Base-by-base conservation (phyloP, 2,329 filamentous ascomycete species). In the Pseudogymnoascus pannorum region DNA sequence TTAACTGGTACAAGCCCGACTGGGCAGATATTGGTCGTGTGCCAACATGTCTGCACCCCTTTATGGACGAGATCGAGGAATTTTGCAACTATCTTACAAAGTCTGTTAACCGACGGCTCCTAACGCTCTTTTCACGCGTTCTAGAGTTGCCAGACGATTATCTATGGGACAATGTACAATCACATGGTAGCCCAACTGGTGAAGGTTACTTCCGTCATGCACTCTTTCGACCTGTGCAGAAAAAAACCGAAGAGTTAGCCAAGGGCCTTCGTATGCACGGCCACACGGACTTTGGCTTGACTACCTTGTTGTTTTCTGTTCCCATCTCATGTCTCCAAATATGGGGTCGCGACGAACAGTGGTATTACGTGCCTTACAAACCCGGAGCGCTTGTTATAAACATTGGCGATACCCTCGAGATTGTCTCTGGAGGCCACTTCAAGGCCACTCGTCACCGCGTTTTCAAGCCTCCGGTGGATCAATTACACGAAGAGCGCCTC, bases 1-100 rank as follows among this genome's bases (percentile, higher is more conserved):
- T 81, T 70, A 81, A 81, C 70, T 81, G 76, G 75, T 81, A 81
- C 70, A 75, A 72, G 22, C 68, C 68, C 1, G 78, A 81, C 54
- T 80, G 76, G 74, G 70, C 75, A 62, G 70, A 77, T 61, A 64
- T 70, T 20, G 67, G 74, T 57, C 81, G 76, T 6, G 70, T 75
- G 0, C 79, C 79, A 2, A 73, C 62, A 14, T 80, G 78, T 51
- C 66, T 80, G 1, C 73, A 75, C 61, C 78, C 78, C 0, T 79
- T 79, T 64, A 79, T 79, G 76, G 78, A 79, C 62, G 78, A 80
- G 64, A 78, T 80, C 60, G 73, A 74, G 61, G 71, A 71, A 0
- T 78, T 79, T 66, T 75, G 73, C 70, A 74, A 75, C 66, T 80
- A 79, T 64, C 69, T 79, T n/a, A 79, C 76, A 8, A 69, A 76